These are phyloP conservation scores for Elongisporangium senticosum DNA, from an alignment of 352 stramenopile genomes.

Conservation along the genomic window DNA sequence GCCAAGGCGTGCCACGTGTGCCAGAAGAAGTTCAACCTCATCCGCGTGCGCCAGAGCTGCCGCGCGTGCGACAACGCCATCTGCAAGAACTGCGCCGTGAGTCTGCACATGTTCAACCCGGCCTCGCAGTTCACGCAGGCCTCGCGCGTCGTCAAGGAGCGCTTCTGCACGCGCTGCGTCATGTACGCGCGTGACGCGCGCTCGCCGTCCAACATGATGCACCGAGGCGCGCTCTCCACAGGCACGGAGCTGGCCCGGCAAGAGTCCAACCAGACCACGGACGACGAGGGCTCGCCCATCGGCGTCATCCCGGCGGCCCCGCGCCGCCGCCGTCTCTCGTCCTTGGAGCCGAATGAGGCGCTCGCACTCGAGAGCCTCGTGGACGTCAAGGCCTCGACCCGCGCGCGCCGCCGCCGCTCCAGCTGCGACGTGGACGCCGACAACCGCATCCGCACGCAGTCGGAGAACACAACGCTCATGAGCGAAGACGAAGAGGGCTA, in stretches of 20 bases:
- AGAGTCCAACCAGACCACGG: not conserved
- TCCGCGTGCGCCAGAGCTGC: constrained; percentile 66
- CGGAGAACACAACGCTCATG: not conserved
- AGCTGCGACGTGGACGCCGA: not conserved
- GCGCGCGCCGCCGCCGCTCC: not conserved
- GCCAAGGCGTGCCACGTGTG: constrained; percentile 62
- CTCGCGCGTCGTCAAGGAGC: constrained; percentile 1
- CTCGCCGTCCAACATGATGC: not conserved
- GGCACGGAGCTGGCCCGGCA: not conserved
- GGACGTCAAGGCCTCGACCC: not conserved
- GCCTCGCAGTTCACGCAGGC: constrained; percentile 1
- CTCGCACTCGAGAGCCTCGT: not conserved
- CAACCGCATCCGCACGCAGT: not conserved
- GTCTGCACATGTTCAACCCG: constrained; percentile 15
- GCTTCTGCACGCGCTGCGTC: constrained; percentile 17
- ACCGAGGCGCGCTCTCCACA: not conserved
- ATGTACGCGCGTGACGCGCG: constrained; percentile 8
- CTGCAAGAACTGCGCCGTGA: constrained; percentile 39
- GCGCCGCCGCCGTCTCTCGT: not conserved
- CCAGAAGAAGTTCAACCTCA: constrained; percentile 61
- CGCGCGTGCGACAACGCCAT: constrained; percentile 77
- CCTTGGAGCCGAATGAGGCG: not conserved
- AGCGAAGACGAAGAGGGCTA: not conserved
- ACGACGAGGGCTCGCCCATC: not conserved
- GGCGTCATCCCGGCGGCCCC: not conserved